Evolutionary conservation across 169 alveolate genomes (phyloP), one percentile per base, ranked within the genome.

Genomic region (Plasmodium falciparum): DNA sequence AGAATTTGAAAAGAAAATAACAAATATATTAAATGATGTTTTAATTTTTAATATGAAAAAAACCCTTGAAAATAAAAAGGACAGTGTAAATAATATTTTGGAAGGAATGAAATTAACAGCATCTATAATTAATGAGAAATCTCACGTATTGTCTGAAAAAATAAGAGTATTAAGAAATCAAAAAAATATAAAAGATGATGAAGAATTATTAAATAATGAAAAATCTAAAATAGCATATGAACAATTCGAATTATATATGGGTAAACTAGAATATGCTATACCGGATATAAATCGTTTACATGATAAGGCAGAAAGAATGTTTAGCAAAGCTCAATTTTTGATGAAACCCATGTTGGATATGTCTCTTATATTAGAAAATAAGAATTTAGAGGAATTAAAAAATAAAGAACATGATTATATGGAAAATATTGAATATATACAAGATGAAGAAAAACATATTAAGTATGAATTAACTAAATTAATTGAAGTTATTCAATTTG

Each of bases 201-300:
- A 17, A 73, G 24, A 54, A 26, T 26, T 39, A 39, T 22, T 73
- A 61, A 43, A 54, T 12, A 73, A 73, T 73, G 85, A 73, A 2
- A 54, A 33, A 43, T 73, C 85, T 12, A 50, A 54, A 43, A 47
- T n/a, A 5, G 85, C 85, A 52, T 73, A 73, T 61, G 26, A 15
- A 24, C 26, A 24, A 17, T 20, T 73, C 26, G 56, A 73, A 22
- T 52, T 73, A 12, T 52, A 50, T 73, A 22, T 73, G 29, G 85
- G 43, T 52, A 11, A 15, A 17, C 1, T 52, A 47, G 54, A 73
- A 39, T 52, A 54, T 47, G 17, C 29, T 73, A 24, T 73, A 73
- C 2, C 29, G 1, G 43, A 52, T 54, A 33, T 73, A 73, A 52
- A 73, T 15, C 29, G 15, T 73, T 3, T 73, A 54, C 20, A 54